These are phyloP conservation scores for Yamadazyma sp. DNA, from an alignment of 1,139 yeast species.

Conservation along the genomic window DNA sequence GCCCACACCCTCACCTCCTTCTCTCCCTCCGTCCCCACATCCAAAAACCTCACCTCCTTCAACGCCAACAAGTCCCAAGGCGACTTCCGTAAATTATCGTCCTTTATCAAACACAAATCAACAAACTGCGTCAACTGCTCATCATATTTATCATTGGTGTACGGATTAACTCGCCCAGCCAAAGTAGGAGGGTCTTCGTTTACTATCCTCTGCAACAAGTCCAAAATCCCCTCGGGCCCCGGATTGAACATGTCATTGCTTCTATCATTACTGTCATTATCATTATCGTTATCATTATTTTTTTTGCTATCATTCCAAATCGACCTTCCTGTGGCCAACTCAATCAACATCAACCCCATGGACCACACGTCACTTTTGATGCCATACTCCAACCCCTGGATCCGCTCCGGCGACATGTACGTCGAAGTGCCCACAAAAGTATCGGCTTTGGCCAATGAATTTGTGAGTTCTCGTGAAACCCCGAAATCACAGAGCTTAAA, in stretches of 20 bases:
- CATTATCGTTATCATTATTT: constrained; percentile 13
- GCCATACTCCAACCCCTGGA: constrained; percentile 90
- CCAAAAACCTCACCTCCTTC: constrained; percentile 33
- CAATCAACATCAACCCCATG: constrained; percentile 84
- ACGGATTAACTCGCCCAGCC: constrained; percentile 24
- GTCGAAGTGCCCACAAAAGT: constrained; percentile 97
- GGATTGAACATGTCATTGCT: constrained; percentile 8
- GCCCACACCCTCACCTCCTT: constrained; percentile 54
- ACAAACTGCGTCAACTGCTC: constrained; percentile 59
- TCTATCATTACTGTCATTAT: constrained; percentile 2
- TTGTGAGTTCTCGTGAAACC: constrained; percentile 84
- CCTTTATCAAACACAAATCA: constrained; percentile 64
- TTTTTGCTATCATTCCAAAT: constrained; percentile 39
- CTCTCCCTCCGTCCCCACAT: constrained; percentile 42
- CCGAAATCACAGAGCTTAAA: constrained; percentile 92
- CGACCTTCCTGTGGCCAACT: constrained; percentile 76
- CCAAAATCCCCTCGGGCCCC: constrained; percentile 85
- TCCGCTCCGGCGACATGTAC: constrained; percentile 97
- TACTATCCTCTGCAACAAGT: constrained; percentile 85
- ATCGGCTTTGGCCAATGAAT: constrained; percentile 82
- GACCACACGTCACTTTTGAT: constrained; percentile 98
- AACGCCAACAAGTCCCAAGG: constrained; percentile 55
- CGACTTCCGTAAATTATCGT: constrained; percentile 60
- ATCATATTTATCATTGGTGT: constrained; percentile 30
- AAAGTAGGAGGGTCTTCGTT: constrained; percentile 87